phyloP scores from a whole-genome alignment of 768 basidiomycete genomes.

The Chalciporus piperatus region DNA sequence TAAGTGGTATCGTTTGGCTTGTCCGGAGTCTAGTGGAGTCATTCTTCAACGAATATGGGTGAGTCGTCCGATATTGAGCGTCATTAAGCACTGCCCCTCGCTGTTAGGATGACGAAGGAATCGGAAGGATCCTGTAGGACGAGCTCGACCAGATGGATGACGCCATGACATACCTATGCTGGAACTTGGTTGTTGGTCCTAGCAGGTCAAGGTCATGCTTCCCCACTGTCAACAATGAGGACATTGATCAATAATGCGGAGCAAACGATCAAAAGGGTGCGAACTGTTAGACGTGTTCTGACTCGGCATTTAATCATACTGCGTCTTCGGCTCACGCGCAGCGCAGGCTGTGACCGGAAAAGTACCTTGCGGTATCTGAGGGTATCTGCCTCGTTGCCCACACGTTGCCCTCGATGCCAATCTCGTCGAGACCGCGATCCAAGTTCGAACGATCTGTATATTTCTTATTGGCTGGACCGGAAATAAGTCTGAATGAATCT shows the following conservation, averaged over 20 bases:
- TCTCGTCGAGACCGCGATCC: conserved; percentile 27
- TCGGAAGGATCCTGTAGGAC: background rate
- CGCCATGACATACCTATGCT: background rate
- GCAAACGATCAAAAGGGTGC: background rate
- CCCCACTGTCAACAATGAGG: background rate
- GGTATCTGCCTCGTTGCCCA: conserved; percentile 26
- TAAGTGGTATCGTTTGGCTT: conserved; percentile 8
- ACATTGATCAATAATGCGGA: background rate
- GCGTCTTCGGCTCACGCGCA: conserved; percentile 4
- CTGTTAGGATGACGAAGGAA: background rate
- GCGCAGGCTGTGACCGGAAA: conserved; percentile 9
- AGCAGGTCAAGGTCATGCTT: background rate
- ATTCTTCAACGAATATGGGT: conserved; percentile 15
- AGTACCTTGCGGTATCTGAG: conserved; percentile 7
- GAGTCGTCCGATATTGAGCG: conserved; percentile 3
- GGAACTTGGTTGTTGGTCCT: background rate
- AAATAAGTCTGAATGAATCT: conserved; percentile 31
- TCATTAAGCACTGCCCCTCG: conserved; percentile 7
- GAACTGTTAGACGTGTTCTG: background rate
- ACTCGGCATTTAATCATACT: conserved; percentile 21
- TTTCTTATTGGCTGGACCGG: conserved; percentile 21
- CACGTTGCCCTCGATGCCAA: conserved; percentile 31
- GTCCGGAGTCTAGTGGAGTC: conserved; percentile 1
- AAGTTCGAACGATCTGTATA: conserved; percentile 9
- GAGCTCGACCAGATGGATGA: background rate